phyloP scores from a whole-genome alignment of 2,329 filamentous ascomycete genomes.

The Capronia epimyces region DNA sequence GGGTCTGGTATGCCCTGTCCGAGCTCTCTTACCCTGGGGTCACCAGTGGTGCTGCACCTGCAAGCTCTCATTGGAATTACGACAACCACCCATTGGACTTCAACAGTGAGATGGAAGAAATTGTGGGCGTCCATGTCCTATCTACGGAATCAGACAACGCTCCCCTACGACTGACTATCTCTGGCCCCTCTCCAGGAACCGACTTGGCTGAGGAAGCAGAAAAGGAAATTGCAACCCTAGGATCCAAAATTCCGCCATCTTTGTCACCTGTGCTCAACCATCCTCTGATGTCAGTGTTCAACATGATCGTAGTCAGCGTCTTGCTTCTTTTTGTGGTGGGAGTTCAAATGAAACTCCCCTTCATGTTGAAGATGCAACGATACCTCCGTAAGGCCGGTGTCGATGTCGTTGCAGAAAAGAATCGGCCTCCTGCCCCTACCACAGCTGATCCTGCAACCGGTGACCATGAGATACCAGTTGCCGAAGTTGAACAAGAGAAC shows the following conservation, averaged over 20 bases:
- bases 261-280: conserved; percentile 17
- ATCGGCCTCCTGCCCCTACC: background rate
- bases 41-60: conserved; percentile 59
- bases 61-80: conserved; percentile 32
- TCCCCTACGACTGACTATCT: conserved; percentile 39
- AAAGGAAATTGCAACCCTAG: conserved; percentile 19
- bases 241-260: conserved; percentile 16
- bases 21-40: conserved; percentile 81
- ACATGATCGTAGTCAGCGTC: conserved; percentile 17
- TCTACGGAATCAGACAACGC: conserved; percentile 49
- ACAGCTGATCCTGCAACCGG: background rate
- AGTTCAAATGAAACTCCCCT: conserved; percentile 19
- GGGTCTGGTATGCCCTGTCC: conserved; percentile 91
- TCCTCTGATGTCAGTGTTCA: conserved; percentile 18
- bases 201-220: conserved; percentile 22
- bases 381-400: conserved; percentile 22
- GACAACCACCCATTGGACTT: conserved; percentile 23
- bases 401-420: conserved; percentile 17
- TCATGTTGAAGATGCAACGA: conserved; percentile 22
- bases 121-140: conserved; percentile 68
- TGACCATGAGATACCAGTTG: conserved; percentile 10
- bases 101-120: conserved; percentile 26
- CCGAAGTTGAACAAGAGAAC: conserved; percentile 8
- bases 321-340: conserved; percentile 22
- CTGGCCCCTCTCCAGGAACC: conserved; percentile 14